Base-by-base conservation (phyloP, 768 basidiomycete species). In the Pisolithus marmoratus region DNA sequence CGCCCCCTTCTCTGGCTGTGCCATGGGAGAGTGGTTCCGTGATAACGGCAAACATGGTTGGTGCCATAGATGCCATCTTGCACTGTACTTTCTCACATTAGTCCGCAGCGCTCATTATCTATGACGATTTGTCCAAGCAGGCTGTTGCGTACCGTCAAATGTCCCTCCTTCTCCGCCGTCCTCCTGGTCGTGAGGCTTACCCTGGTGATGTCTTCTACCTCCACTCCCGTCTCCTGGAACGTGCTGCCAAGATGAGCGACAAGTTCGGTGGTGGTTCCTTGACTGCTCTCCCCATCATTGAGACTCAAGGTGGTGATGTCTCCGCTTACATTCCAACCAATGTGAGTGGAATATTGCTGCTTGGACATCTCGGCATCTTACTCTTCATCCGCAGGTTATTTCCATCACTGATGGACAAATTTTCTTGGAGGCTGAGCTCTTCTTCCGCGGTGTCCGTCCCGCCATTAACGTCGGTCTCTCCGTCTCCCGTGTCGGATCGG, bases 21-120 rank as follows among this genome's bases (percentile, higher is more conserved):
- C 96, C 65, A 99, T 99, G 94, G 96, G 96, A 71, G 96, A 99
- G 78, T 99, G 95, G 95, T 99, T 99, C 96, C 90, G 93, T 76
- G 96, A 99, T 77, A 99, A 99, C 72, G 95, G 94, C 78, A 97
- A 95, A 79, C 96, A 99, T 74, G 94, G 88, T 88, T 64, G 50
- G 84, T 62, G 23, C n/a, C 27, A 2, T 44, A n/a, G 14, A 15
- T 44, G 45, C 20, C 12, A 12, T 31, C 47, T 19, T 22, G 7
- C 22, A 38, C 2, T 22, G 12, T 42, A 29, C 3, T 7, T 57
- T 31, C 54, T 67, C 38, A 66, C 48, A 26, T 53, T 19, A 48
- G 56, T 17, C 38, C 26, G 15, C 49, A 89, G 88, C 95, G 59
- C 83, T 98, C 63, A 98, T 99, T 75, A 90, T 99, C 77, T 99